A percentile compares a stretch with the other conserved stretches of the same genome.
Evolutionary conservation across 2,329 filamentous ascomycete genomes (phyloP).

Genomic region (Plenodomus biglobosus): DNA sequence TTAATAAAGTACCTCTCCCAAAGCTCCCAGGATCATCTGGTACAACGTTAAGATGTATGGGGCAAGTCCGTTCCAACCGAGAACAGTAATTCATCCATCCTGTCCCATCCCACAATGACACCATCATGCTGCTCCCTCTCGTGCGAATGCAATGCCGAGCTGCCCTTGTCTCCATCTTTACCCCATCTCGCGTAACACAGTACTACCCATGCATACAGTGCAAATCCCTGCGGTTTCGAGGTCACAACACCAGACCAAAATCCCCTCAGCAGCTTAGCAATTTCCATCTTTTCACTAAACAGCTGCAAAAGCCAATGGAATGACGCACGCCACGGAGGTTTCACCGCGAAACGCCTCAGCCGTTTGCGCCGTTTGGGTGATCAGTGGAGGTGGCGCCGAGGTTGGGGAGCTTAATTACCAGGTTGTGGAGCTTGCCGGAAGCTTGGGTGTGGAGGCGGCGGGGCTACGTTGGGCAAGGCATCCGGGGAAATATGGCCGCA

Average conservation of each 20-base stretch:
- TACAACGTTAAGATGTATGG: too few species aligned
- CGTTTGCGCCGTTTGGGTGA: conserved; percentile 12
- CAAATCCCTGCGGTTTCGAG: neutral
- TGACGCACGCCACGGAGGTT: conserved; percentile 2
- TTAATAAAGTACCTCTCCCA: neutral
- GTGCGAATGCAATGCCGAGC: conserved; percentile 14
- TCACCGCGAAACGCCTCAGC: conserved; percentile 13
- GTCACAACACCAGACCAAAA: neutral
- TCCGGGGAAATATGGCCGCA: conserved; percentile 1
- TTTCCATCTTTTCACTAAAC: neutral
- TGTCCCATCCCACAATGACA: conserved; percentile 9
- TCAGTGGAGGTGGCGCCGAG: conserved; percentile 20
- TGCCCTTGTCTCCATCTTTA: conserved; percentile 6
- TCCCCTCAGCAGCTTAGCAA: too few species aligned
- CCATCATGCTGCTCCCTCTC: conserved; percentile 5
- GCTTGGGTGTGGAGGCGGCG: conserved; percentile 14
- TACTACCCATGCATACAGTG: too few species aligned
- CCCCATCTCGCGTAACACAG: too few species aligned
- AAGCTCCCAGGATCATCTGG: neutral
- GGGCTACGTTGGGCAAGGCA: conserved; percentile 16
- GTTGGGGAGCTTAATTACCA: conserved; percentile 9
- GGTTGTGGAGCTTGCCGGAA: conserved; percentile 14
- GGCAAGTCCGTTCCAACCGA: neutral
- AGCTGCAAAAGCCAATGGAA: neutral
- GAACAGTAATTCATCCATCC: neutral